These are phyloP conservation scores for Penicillium sp. DNA, from an alignment of 2,329 filamentous ascomycete genomes.

Conservation along the genomic window DNA sequence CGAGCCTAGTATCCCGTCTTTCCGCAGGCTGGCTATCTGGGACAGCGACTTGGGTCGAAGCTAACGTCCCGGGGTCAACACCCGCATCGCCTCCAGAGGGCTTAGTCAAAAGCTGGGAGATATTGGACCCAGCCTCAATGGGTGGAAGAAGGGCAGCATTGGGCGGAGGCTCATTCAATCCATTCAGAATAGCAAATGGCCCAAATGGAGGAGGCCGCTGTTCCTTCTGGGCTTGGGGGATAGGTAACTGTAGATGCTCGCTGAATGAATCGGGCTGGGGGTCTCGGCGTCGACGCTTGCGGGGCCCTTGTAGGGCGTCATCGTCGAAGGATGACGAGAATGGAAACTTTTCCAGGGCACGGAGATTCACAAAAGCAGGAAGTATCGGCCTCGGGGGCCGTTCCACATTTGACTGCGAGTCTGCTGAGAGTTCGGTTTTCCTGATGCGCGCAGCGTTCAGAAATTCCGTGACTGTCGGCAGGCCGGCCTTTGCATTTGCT, in stretches of 20 bases:
- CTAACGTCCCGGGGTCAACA: slow-evolving; percentile 23
- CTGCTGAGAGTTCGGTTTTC: slow-evolving; percentile 34
- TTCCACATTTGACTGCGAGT: slow-evolving; percentile 35
- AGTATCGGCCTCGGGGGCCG: slow-evolving; percentile 43
- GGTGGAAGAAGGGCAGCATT: slow-evolving; percentile 61
- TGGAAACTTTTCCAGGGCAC: slow-evolving; percentile 46
- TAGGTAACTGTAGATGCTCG: slow-evolving; percentile 49
- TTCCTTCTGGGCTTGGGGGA: slow-evolving; percentile 49
- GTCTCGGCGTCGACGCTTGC: slow-evolving; percentile 48
- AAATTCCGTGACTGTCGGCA: slow-evolving; percentile 39
- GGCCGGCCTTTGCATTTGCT: slow-evolving; percentile 28
- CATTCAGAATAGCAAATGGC: slow-evolving; percentile 55
- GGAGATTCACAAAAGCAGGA: slow-evolving; percentile 50
- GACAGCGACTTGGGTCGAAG: slow-evolving; percentile 15
- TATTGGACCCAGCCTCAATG: slow-evolving; percentile 53
- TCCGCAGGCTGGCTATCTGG: slow-evolving; percentile 30
- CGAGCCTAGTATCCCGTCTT: slow-evolving; percentile 36
- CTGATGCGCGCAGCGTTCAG: slow-evolving; percentile 39
- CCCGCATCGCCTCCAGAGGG: slow-evolving; percentile 30
- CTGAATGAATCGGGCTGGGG: slow-evolving; percentile 42
- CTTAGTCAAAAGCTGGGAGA: slow-evolving; percentile 39
- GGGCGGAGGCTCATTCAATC: slow-evolving; percentile 63
- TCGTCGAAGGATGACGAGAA: slow-evolving; percentile 43
- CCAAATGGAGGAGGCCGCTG: slow-evolving; percentile 46
- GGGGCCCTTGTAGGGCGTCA: slow-evolving; percentile 33